Percentiles rank a stretch among this genome's conserved stretches.
Evolutionary conservation across 2,329 filamentous ascomycete species (phyloP).

Genomic region (Akanthomyces dipterigenus): DNA sequence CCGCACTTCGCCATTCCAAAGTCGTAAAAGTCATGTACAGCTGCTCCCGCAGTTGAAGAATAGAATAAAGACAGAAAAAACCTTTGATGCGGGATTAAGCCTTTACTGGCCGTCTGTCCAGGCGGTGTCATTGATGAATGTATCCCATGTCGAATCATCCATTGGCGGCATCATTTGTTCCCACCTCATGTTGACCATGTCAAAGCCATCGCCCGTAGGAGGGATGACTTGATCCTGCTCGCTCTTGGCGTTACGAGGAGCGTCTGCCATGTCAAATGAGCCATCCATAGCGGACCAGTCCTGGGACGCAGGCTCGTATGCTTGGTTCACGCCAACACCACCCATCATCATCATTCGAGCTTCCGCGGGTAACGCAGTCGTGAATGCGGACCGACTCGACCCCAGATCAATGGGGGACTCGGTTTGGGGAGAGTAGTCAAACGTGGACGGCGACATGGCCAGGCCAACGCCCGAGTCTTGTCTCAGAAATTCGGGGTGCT

Average conservation of each 20-base stretch:
- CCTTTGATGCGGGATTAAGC: no score
- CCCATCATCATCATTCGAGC: constrained; percentile 35
- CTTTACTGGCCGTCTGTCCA: constrained; percentile 14
- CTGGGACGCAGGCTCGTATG: constrained; percentile 12
- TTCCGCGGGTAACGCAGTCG: constrained; percentile 35
- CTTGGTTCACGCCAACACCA: constrained; percentile 25
- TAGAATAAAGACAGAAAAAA: not conserved
- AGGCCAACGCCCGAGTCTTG: constrained; percentile 4
- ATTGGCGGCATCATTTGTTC: constrained; percentile 11
- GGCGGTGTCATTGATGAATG: constrained; percentile 24
- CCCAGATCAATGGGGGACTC: constrained; percentile 16
- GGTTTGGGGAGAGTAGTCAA: constrained; percentile 11
- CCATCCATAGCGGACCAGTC: constrained; percentile 13
- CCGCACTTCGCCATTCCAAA: not conserved
- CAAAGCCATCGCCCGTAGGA: not conserved
- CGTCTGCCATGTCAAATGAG: constrained; percentile 4
- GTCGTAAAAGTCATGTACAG: not conserved
- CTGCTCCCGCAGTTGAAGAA: not conserved
- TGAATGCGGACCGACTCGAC: constrained; percentile 31
- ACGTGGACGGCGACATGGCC: not conserved
- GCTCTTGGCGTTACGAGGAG: not conserved
- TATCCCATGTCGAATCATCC: constrained; percentile 25
- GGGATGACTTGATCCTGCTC: constrained; percentile 6
- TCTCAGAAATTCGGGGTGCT: not conserved
- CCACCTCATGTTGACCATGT: constrained; percentile 12